phyloP scores from a whole-genome alignment of 768 basidiomycete species.

The Crepidotus variabilis region DNA sequence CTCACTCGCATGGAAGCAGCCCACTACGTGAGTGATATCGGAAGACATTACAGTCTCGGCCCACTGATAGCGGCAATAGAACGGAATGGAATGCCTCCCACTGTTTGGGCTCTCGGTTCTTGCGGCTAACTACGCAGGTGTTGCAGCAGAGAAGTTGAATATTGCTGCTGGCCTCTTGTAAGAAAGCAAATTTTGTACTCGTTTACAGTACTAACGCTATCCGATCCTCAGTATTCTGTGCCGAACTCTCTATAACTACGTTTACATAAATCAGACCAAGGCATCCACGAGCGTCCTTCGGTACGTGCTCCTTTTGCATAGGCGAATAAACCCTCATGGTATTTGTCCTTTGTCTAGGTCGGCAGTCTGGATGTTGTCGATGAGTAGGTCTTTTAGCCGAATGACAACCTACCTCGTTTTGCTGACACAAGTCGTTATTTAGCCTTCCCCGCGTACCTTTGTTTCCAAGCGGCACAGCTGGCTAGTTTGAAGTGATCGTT shows the following conservation, averaged over 20 bases:
- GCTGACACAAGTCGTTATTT: neutral
- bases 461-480: neutral
- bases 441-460: slow-evolving; percentile 16
- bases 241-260: slow-evolving; percentile 17
- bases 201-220: too few relatives aligned
- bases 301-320: slow-evolving; percentile 5
- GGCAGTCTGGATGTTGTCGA: slow-evolving; percentile 1
- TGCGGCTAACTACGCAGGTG: too few relatives aligned
- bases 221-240: slow-evolving; percentile 6
- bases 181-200: too few relatives aligned
- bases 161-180: too few relatives aligned
- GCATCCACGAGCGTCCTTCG: slow-evolving; percentile 5
- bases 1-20: too few relatives aligned
- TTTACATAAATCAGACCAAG: slow-evolving; percentile 19
- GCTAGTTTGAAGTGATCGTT: too few relatives aligned
- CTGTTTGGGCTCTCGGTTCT: too few relatives aligned
- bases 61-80: too few relatives aligned
- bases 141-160: too few relatives aligned
- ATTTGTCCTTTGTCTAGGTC: neutral
- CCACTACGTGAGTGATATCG: too few relatives aligned
- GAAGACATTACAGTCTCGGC: too few relatives aligned
- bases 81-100: too few relatives aligned
- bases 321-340: neutral
- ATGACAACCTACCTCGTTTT: neutral
- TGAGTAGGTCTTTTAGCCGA: neutral